phyloP scores from a whole-genome alignment of 441 rosid genomes.

The Syzygium malaccense region DNA sequence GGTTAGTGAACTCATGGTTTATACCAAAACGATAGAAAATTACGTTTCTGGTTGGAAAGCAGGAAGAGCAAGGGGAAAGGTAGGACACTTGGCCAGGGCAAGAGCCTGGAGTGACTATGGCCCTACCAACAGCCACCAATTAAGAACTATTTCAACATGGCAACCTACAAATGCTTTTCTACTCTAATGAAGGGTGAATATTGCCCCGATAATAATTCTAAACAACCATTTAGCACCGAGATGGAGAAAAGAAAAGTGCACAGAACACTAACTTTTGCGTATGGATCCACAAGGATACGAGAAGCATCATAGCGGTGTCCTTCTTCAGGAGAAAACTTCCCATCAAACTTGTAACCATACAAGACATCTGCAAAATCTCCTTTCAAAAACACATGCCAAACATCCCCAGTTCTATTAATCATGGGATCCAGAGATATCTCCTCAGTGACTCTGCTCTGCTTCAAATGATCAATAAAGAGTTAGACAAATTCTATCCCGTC shows the following conservation, averaged over 20 bases:
- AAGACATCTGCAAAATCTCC: conserved; percentile 72
- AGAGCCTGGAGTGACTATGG: neutral
- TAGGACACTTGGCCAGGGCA: neutral
- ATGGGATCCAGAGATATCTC: conserved; percentile 62
- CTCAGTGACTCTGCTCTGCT: conserved; percentile 69
- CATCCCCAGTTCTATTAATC: conserved; percentile 63
- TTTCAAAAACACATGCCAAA: conserved; percentile 77
- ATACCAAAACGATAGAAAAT: neutral
- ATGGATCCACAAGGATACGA: conserved; percentile 73
- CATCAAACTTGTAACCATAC: conserved; percentile 78
- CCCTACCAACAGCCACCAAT: neutral
- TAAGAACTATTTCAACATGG: neutral
- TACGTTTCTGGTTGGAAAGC: neutral
- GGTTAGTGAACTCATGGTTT: neutral
- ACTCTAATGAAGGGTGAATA: neutral
- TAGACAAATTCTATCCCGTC: neutral
- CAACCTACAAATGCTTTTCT: neutral
- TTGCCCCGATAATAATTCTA: neutral
- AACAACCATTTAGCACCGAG: neutral
- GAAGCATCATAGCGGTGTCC: conserved; percentile 65
- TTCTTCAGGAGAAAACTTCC: conserved; percentile 54
- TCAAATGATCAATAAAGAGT: neutral
- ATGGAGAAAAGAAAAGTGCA: neutral
- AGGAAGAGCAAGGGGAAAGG: neutral
- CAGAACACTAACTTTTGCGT: conserved; percentile 53